phyloP scores from a whole-genome alignment of 257 asterid species.

The Plectranthus barbatus region DNA sequence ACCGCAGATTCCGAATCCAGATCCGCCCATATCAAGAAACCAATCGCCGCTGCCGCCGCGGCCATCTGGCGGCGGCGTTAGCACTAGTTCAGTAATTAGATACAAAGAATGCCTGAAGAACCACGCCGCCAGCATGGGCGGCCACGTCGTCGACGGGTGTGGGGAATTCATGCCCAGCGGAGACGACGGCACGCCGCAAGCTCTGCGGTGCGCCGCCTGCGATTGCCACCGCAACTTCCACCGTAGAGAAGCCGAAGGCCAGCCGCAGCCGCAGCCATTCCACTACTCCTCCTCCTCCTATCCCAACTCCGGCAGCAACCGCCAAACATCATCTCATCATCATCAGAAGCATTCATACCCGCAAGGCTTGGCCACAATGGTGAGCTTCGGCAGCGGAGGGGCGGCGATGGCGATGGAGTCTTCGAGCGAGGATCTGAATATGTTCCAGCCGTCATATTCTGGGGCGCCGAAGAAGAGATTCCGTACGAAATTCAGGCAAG shows the following conservation, averaged over 20 bases:
- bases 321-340: not conserved
- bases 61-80: too few species aligned
- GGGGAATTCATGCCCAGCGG: constrained; percentile 92
- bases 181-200: constrained; percentile 47
- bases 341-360: too few species aligned
- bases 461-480: constrained; percentile 48
- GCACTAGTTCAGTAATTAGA: not conserved
- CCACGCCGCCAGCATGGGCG: constrained; percentile 76
- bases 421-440: constrained; percentile 56
- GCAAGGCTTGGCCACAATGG: constrained; percentile 14
- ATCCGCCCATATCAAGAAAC: constrained; percentile 15
- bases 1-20: constrained; percentile 57
- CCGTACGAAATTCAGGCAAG: constrained; percentile 58
- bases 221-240: too few species aligned
- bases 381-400: too few species aligned
- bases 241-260: constrained; percentile 37
- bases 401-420: constrained; percentile 54
- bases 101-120: constrained; percentile 78
- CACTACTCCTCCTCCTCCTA: too few species aligned
- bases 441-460: constrained; percentile 15
- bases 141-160: constrained; percentile 69
- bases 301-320: too few species aligned
- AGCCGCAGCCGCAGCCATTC: constrained; percentile 15
- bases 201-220: constrained; percentile 72
- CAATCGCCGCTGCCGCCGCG: not conserved